These are phyloP conservation scores for Aspergillus thermomutatus DNA, from an alignment of 2,329 filamentous ascomycete species.

Conservation along the genomic window DNA sequence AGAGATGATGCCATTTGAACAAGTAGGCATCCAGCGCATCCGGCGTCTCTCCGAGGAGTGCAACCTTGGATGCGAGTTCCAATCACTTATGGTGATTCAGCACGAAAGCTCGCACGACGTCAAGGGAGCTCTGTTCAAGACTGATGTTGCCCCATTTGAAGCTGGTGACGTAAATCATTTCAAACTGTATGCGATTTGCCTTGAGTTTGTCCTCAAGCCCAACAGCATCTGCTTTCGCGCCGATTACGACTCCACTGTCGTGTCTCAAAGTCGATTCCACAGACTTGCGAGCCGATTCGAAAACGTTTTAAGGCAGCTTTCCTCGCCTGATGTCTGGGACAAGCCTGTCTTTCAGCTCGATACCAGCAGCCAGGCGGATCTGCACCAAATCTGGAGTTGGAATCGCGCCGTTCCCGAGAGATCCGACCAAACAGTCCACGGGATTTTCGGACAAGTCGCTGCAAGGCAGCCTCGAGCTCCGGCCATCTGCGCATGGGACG, in stretches of 20 bases:
- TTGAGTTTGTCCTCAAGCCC: no score
- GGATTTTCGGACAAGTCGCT: slow-evolving; percentile 31
- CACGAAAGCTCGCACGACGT: no score
- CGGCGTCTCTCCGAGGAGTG: neutral
- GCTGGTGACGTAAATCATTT: no score
- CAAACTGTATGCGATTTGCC: no score
- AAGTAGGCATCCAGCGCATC: slow-evolving; percentile 4
- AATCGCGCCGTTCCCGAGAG: neutral
- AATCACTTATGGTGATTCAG: slow-evolving; percentile 2
- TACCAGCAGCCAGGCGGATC: neutral
- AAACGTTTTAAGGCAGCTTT: neutral
- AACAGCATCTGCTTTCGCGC: no score
- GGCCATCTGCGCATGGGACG: slow-evolving; percentile 14
- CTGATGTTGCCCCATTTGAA: no score
- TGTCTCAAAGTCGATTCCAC: no score
- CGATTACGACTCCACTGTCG: no score
- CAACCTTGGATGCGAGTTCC: slow-evolving; percentile 1
- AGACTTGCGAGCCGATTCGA: no score
- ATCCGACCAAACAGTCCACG: slow-evolving; percentile 14
- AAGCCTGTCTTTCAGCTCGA: no score
- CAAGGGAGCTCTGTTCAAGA: no score
- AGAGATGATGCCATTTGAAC: slow-evolving; percentile 5
- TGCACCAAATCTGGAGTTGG: neutral
- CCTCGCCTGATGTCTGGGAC: no score
- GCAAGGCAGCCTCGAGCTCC: slow-evolving; percentile 24